These are phyloP conservation scores for Hypoxylon subgilvum DNA, from an alignment of 495 filamentous ascomycete species.

Conservation along the genomic window DNA sequence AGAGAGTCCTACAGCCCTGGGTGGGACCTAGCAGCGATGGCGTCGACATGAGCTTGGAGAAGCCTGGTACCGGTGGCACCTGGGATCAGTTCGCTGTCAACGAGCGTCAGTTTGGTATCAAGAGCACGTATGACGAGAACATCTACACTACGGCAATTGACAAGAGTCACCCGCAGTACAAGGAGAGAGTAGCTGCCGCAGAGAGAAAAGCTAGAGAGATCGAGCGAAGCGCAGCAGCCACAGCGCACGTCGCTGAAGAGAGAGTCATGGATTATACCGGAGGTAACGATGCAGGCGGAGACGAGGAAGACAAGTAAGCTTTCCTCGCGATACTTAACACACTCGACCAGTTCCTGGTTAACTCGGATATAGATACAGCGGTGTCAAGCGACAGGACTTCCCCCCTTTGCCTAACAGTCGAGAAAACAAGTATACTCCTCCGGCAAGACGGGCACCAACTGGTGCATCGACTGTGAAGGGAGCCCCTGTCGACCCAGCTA, in stretches of 20 bases:
- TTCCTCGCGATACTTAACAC: constrained; percentile 6
- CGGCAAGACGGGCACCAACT: constrained; percentile 79
- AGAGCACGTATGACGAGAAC: constrained; percentile 87
- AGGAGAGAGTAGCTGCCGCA: constrained; percentile 74
- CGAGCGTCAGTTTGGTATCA: constrained; percentile 82
- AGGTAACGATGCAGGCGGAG: constrained; percentile 62
- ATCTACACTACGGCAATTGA: constrained; percentile 93
- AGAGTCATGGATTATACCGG: constrained; percentile 68
- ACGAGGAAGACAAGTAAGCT: constrained; percentile 88
- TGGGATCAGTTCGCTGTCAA: constrained; percentile 98
- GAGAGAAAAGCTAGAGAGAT: constrained; percentile 90
- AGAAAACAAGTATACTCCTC: constrained; percentile 87
- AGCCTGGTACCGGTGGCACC: constrained; percentile 45
- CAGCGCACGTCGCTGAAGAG: constrained; percentile 87
- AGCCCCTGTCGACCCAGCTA: constrained; percentile 78
- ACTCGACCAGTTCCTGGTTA: constrained; percentile 28
- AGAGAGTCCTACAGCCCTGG: constrained; percentile 85
- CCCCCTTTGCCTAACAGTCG: constrained; percentile 61
- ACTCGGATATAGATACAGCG: constrained; percentile 74
- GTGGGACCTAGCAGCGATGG: constrained; percentile 68
- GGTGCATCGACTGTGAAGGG: constrained; percentile 73
- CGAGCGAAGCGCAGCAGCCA: constrained; percentile 69
- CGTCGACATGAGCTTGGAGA: constrained; percentile 73
- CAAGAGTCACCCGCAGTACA: constrained; percentile 78
- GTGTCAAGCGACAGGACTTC: constrained; percentile 79